Evolutionary conservation across 345 rosid genomes (phyloP), one percentile per base, ranked within the genome.

Genomic region (Sapria himalayana): DNA sequence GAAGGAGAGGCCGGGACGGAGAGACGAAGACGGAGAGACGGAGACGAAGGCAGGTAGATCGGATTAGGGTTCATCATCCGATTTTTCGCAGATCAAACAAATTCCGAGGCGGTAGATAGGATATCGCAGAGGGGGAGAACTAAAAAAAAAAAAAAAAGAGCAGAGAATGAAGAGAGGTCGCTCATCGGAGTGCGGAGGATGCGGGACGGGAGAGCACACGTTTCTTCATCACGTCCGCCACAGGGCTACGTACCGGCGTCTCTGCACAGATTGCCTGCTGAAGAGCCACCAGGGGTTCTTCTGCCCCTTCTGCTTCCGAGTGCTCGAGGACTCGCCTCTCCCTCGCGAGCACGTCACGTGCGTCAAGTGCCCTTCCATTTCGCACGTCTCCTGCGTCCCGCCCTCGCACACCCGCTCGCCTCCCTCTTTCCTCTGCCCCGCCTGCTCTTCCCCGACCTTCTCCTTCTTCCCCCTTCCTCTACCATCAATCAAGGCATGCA

Each of bases 221-320:
- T 22, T 72, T 21, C 61, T 63, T 51, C 69, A 66, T 62, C 50
- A 43, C 54, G 50, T 72, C 39, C 35, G 57, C 11, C 52, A 55
- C 29, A 19, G 52, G 31, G 59, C 48, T 37, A 29, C 16, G 19
- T 50, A 27, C 54, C 65, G 69, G 39, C 64, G 62, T 21, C 39
- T 63, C 27, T 72, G 80, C 58, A 60, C 73, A 33, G 55, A 72
- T 19, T 72, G 80, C 57, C 57, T 63, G 15, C 68, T 72, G 12
- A 63, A 63, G 34, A 57, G 42, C 32, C 64, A 65, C 51, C 57
- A 41, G 7, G 56, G 57, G 2, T 48, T 53, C 17, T 73, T 73
- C 46, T 73, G 80, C 50, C 64, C 73, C 1, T 23, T 69, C 52
- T 73, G 76, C 55, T 59, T 66, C 51, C n/a, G 42, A 2, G 47